phyloP scores from a whole-genome alignment of 768 basidiomycete genomes.

The Leccinum barrowsii region DNA sequence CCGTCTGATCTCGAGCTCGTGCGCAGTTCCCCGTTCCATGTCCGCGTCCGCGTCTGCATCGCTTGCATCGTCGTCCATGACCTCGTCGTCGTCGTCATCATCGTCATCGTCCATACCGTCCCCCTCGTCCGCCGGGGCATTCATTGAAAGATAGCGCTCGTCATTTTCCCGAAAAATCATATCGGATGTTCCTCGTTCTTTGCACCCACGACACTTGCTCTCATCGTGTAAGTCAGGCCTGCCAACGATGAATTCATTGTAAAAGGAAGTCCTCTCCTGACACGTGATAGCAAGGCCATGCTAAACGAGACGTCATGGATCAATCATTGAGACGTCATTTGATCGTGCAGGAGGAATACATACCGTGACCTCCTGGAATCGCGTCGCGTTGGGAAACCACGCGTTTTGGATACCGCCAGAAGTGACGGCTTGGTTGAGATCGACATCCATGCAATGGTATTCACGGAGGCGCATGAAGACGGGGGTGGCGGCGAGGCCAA shows the following conservation, averaged over 20 bases:
- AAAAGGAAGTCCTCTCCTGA: slow-evolving; percentile 28
- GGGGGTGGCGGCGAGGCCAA: slow-evolving; percentile 43
- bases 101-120: slow-evolving; percentile 19
- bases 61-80: slow-evolving; percentile 25
- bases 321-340: slow-evolving; percentile 2
- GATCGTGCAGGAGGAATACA: slow-evolving; percentile 8
- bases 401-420: slow-evolving; percentile 40
- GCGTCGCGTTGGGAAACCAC: slow-evolving; percentile 34
- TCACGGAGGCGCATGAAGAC: slow-evolving; percentile 60
- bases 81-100: slow-evolving; percentile 29
- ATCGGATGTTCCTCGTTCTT: slow-evolving; percentile 25
- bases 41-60: slow-evolving; percentile 24
- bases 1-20: slow-evolving; percentile 23
- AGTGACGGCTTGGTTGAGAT: slow-evolving; percentile 31
- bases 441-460: slow-evolving; percentile 42
- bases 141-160: slow-evolving; percentile 19
- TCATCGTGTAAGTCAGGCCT: slow-evolving; percentile 41
- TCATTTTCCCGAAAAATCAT: slow-evolving; percentile 30
- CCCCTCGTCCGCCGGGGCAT: slow-evolving; percentile 9
- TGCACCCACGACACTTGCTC: slow-evolving; percentile 34
- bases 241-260: slow-evolving; percentile 41
- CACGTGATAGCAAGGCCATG: slow-evolving; percentile 22
- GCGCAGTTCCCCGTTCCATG: slow-evolving; percentile 19
- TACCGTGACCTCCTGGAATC: slow-evolving; percentile 22
- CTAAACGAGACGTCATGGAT: slow-evolving; percentile 7